Percentiles rank a stretch among this genome's conserved stretches.
Conservation (phyloP, 83 land plant species). For the Diphasiastrum complanatum region DNA sequence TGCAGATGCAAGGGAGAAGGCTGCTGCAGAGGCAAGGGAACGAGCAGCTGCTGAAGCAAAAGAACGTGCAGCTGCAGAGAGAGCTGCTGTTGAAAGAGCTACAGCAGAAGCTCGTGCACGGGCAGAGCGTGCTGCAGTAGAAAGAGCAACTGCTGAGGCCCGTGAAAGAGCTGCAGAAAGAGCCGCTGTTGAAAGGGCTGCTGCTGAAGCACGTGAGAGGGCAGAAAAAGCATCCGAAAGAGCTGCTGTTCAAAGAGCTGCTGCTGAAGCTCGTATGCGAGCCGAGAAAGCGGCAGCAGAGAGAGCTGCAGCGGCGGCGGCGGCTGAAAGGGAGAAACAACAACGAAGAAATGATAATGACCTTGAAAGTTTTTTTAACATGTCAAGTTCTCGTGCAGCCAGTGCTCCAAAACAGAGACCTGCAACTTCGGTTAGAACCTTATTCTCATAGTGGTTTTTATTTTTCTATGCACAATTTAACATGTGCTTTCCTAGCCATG, state of each 20-base stretch:
- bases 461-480: not conserved
- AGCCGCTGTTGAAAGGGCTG: conserved; percentile 10
- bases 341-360: conserved; percentile 55
- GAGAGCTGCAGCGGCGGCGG: conserved; percentile 16
- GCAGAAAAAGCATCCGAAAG: conserved; percentile 1
- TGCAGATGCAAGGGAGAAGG: conserved; percentile 45
- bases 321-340: conserved; percentile 36
- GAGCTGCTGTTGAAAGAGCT: conserved; percentile 45
- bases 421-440: conserved; percentile 40
- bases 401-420: conserved; percentile 77
- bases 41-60: conserved; percentile 29
- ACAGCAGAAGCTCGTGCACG: conserved; percentile 19
- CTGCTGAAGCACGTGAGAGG: conserved; percentile 20
- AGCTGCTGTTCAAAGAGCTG: conserved; percentile 29
- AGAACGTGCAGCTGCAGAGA: conserved; percentile 29
- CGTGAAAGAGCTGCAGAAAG: conserved; percentile 36
- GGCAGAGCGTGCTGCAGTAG: no score
- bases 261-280: conserved; percentile 27
- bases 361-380: conserved; percentile 61
- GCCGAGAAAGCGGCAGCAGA: conserved; percentile 24
- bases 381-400: conserved; percentile 48
- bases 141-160: conserved; percentile 73
- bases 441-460: conserved; percentile 6
- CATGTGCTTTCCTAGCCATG: not conserved
- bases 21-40: conserved; percentile 65